Conservation (phyloP, 139 green algal species). For the Pseudopediastrum boryanum region DNA sequence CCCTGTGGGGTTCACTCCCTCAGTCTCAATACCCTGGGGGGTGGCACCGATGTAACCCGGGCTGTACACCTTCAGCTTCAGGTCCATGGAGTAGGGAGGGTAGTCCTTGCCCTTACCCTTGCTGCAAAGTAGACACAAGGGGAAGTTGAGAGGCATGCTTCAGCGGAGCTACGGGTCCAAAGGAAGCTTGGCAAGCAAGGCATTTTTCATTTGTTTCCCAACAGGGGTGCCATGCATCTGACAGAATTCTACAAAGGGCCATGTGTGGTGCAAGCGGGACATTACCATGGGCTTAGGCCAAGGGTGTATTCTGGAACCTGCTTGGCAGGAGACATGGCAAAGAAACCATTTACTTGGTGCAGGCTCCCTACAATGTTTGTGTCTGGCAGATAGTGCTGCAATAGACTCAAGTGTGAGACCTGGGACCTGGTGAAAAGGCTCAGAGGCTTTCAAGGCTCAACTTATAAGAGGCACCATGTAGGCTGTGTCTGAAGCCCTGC, state of each 20-base stretch:
- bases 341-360: too few relatives aligned
- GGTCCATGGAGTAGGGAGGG: background rate
- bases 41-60: constrained; percentile 11
- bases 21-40: constrained; percentile 8
- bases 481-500: too few relatives aligned
- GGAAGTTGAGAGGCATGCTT: too few relatives aligned
- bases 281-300: background rate
- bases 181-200: background rate
- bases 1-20: background rate
- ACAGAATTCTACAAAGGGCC: background rate
- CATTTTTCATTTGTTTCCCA: background rate
- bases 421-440: too few relatives aligned
- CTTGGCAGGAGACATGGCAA: too few relatives aligned
- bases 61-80: background rate
- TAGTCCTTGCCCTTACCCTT: background rate
- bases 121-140: too few relatives aligned
- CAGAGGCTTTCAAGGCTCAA: too few relatives aligned
- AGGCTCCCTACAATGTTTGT: too few relatives aligned
- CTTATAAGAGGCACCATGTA: too few relatives aligned
- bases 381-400: too few relatives aligned
- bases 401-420: too few relatives aligned
- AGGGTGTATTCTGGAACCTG: too few relatives aligned
- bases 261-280: background rate
- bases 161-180: background rate
- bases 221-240: background rate